Conservation (phyloP, 176 grass and related monocot genomes). For the Puya raimondii region DNA sequence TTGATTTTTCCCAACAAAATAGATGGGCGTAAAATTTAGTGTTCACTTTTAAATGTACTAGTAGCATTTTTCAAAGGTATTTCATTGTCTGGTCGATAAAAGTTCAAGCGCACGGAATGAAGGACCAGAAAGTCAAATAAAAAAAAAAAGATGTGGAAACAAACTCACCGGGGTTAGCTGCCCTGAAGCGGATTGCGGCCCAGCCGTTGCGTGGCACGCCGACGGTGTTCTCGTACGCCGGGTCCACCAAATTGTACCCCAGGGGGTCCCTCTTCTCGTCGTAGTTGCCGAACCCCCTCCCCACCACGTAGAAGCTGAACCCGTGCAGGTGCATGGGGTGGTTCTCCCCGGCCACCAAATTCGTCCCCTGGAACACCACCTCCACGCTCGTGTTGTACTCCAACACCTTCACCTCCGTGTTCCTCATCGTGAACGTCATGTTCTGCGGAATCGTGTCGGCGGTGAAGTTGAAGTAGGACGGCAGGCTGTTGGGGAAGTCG, state of each 20-base stretch:
- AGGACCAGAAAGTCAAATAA: not conserved
- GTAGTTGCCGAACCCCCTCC: conserved; percentile 41
- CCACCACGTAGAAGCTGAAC: conserved; percentile 41
- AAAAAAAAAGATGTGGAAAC: not conserved
- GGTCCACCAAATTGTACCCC: conserved; percentile 47
- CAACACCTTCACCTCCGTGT: conserved; percentile 34
- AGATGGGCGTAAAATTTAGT: no score
- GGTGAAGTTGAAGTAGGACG: conserved; percentile 46
- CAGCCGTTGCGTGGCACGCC: conserved; percentile 34
- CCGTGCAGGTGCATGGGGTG: conserved; percentile 74
- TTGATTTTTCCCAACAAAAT: no score
- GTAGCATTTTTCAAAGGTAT: no score
- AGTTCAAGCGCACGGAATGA: not conserved
- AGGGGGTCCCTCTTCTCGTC: conserved; percentile 29
- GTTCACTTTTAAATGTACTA: no score
- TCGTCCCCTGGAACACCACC: conserved; percentile 58
- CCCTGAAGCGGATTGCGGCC: conserved; percentile 29
- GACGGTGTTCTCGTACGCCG: conserved; percentile 29
- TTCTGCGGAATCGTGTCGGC: not conserved
- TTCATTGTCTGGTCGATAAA: no score
- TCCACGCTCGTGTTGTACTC: conserved; percentile 31
- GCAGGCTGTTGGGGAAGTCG: conserved; percentile 24
- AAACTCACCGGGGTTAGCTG: conserved; percentile 41
- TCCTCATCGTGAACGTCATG: conserved; percentile 14
- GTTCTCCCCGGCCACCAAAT: conserved; percentile 36